Evolutionary conservation across 202 grass and related monocot genomes (phyloP), one percentile per base, ranked within the genome.

Genomic region (Elaeis oleifera): DNA sequence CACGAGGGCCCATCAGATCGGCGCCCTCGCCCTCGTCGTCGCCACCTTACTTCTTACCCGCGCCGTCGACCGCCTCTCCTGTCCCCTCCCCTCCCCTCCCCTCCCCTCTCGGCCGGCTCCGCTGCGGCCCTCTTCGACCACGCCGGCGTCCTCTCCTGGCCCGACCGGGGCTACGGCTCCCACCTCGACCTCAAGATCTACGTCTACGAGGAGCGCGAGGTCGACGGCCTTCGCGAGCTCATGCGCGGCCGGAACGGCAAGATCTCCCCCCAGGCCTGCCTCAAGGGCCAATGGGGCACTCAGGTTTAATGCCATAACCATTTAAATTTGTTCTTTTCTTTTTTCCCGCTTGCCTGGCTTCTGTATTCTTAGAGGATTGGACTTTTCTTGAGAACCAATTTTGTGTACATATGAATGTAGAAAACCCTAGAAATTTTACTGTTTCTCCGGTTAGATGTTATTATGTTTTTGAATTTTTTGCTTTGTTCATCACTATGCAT

Each of bases 261-360:
- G n/a, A 68, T 96, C 81, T 44, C 76, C 24, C 56, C 76, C 2
- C 75, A 83, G 7, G 78, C 76, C 53, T 96, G 92, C 81, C 53
- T 89, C 65, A 96, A 96, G 84, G 84, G 87, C 25, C 92, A 96
- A 61, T 96, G 92, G 92, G 91, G 87, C 26, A 96, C 92, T 8
- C 87, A 96, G 79, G 92, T 90, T 31, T 44, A 8, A 36, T 36
- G 31, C 31, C 7, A 36, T 36, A 36, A 27, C 26, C 26, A 27
- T 27, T 27, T 27, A 0, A 27, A 4, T 27, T 27, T 27, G 26
- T 36, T 36, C 31, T 36, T 36, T 8, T 36, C 5, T 36, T 8
- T 36, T 7, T 8, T 36, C 5, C 7, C 5, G 5, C 7, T 8
- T 36, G 31, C 7, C 31, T 36, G 31, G 5, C 31, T 6, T 36